phyloP scores from a whole-genome alignment of 1,139 yeast genomes.

The Diutina catenulata region DNA sequence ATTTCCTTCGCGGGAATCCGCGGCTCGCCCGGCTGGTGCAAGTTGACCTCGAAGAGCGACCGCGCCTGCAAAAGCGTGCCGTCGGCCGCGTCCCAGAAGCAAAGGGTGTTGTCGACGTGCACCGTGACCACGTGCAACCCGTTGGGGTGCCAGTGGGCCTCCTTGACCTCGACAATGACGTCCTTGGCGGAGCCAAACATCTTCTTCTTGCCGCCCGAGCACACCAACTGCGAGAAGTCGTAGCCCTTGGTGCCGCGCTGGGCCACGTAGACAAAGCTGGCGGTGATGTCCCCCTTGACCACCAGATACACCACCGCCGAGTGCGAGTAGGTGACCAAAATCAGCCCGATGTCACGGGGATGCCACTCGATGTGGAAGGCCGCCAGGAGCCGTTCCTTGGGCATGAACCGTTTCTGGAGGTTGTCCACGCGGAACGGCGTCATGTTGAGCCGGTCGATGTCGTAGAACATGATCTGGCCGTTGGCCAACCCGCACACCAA shows the following conservation, averaged over 20 bases:
- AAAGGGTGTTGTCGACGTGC: slow-evolving; percentile 74
- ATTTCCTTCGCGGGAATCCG: slow-evolving; percentile 14
- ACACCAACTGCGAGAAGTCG: slow-evolving; percentile 18
- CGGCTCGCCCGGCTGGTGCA: slow-evolving; percentile 40
- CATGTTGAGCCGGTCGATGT: slow-evolving; percentile 63
- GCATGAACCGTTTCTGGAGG: slow-evolving; percentile 49
- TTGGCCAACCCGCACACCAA: slow-evolving; percentile 66
- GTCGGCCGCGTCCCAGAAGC: slow-evolving; percentile 82
- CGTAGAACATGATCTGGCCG: slow-evolving; percentile 67
- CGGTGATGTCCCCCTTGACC: slow-evolving; percentile 43
- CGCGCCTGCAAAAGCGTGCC: slow-evolving; percentile 70
- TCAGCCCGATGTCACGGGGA: slow-evolving; percentile 78
- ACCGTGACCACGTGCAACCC: slow-evolving; percentile 75
- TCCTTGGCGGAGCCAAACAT: slow-evolving; percentile 29
- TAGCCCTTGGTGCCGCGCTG: slow-evolving; percentile 22
- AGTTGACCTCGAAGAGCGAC: slow-evolving; percentile 50
- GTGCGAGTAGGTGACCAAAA: slow-evolving; percentile 63
- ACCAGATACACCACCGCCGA: slow-evolving; percentile 63
- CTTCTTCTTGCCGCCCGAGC: slow-evolving; percentile 33
- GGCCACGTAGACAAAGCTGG: slow-evolving; percentile 45
- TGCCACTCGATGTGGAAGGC: slow-evolving; percentile 65
- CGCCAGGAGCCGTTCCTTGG: slow-evolving; percentile 40
- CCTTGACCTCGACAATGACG: slow-evolving; percentile 39
- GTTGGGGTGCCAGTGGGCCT: slow-evolving; percentile 83
- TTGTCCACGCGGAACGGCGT: slow-evolving; percentile 64